A percentile compares a stretch with the other conserved stretches of the same genome.
Evolutionary conservation across 2,329 filamentous ascomycete genomes (phyloP).

Genomic region (Botrytis pseudocinerea): DNA sequence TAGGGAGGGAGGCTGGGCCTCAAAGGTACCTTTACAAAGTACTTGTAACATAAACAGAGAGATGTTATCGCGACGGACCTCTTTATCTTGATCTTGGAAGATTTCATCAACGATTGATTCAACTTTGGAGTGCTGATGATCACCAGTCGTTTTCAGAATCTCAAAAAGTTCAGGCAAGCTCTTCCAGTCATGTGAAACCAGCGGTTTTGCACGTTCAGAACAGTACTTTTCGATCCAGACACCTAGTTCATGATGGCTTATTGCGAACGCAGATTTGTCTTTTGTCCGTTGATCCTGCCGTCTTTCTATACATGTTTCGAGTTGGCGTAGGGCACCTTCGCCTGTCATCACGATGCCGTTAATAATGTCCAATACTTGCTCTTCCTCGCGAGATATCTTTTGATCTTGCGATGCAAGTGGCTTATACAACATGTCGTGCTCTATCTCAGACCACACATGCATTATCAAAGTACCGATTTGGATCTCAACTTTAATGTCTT

Average conservation of each 20-base stretch:
- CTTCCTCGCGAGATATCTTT: not conserved
- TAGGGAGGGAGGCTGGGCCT: not conserved
- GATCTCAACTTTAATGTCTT: not conserved
- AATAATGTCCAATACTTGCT: not conserved
- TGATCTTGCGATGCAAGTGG: not conserved
- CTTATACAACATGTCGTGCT: constrained; percentile 6
- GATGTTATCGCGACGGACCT: not conserved
- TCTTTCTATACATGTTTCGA: not conserved
- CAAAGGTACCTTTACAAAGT: not conserved
- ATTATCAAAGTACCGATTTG: not conserved
- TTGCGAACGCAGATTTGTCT: constrained; percentile 3
- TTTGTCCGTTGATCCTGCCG: not conserved
- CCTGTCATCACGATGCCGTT: constrained; percentile 5
- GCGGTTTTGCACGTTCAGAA: not conserved
- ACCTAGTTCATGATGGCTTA: not conserved
- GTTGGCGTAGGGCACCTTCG: not conserved
- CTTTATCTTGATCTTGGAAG: too few species aligned
- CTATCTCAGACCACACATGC: not conserved
- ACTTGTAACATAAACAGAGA: not conserved
- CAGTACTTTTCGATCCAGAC: not conserved
- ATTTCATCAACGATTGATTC: not conserved
- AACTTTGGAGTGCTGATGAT: not conserved
- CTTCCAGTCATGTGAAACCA: not conserved
- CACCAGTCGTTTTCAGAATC: not conserved
- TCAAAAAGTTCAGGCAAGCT: not conserved